phyloP scores from a whole-genome alignment of 176 grass and related monocot genomes.

The Cenchrus purpureus region DNA sequence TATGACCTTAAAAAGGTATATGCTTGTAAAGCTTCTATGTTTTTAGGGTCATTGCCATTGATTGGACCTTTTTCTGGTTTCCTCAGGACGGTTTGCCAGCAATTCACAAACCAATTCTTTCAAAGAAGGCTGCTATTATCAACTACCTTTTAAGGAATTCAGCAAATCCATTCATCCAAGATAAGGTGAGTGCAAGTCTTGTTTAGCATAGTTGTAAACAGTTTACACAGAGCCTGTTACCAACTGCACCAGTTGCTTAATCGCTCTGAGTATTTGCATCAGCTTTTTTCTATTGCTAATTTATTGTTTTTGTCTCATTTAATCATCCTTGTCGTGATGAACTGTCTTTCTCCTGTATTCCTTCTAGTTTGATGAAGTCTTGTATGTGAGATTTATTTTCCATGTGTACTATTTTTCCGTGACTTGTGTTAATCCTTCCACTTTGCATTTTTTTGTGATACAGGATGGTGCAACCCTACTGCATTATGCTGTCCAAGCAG shows the following conservation, averaged over 20 bases:
- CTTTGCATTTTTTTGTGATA: constrained; percentile 30
- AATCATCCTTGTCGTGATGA: background rate
- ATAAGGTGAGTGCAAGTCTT: constrained; percentile 64
- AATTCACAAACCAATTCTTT: constrained; percentile 89
- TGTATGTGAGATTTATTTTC: background rate
- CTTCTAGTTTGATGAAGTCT: background rate
- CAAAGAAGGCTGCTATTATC: constrained; percentile 89
- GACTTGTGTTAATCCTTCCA: constrained; percentile 22
- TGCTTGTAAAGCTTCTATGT: background rate
- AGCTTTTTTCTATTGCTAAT: constrained; percentile 3
- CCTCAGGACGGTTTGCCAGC: constrained; percentile 75
- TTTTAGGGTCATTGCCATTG: constrained; percentile 7
- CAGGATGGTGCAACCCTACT: constrained; percentile 94
- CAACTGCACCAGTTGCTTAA: background rate
- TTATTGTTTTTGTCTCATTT: background rate
- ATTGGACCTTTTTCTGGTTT: constrained; percentile 24
- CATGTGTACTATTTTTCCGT: background rate
- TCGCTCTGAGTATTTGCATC: background rate
- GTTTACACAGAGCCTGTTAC: background rate
- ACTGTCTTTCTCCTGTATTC: constrained; percentile 8
- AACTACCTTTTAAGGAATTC: constrained; percentile 95
- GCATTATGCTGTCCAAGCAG: constrained; percentile 91
- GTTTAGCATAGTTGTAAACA: constrained; percentile 15
- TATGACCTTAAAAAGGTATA: constrained; percentile 22
- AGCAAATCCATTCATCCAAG: constrained; percentile 84